Conservation (phyloP, 306 rosid species). For the Vicia faba region DNA sequence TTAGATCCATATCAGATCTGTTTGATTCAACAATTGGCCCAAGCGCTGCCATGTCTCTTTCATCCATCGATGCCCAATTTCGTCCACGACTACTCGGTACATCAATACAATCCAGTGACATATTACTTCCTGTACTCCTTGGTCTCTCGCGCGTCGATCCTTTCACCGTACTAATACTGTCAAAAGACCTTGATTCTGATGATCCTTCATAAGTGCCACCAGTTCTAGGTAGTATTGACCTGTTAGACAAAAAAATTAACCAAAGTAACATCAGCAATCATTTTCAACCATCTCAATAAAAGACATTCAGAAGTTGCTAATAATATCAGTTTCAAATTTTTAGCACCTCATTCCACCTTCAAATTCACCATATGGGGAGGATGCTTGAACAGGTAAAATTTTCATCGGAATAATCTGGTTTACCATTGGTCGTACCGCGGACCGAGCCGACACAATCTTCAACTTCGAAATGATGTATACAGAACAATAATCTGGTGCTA, state of each 20-base stretch:
- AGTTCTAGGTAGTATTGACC: slow-evolving; percentile 44
- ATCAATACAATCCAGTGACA: slow-evolving; percentile 51
- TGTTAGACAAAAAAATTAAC: slow-evolving; percentile 28
- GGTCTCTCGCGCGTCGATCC: slow-evolving; percentile 47
- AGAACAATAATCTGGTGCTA: slow-evolving; percentile 74
- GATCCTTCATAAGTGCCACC: slow-evolving; percentile 37
- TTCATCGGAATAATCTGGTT: slow-evolving; percentile 53
- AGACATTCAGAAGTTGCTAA: background rate
- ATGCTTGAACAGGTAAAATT: slow-evolving; percentile 37
- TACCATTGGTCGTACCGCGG: slow-evolving; percentile 61
- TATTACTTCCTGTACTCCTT: slow-evolving; percentile 45
- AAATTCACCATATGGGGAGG: slow-evolving; percentile 37
- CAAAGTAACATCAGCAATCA: background rate
- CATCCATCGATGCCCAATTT: slow-evolving; percentile 52
- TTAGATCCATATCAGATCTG: slow-evolving; percentile 41
- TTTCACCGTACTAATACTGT: slow-evolving; percentile 19
- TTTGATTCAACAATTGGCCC: slow-evolving; percentile 47
- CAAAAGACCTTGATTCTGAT: slow-evolving; percentile 37
- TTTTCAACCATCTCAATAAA: background rate
- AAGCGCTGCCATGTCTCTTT: slow-evolving; percentile 36
- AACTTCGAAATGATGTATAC: slow-evolving; percentile 84
- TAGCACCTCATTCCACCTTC: slow-evolving; percentile 56
- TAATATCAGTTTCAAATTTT: slow-evolving; percentile 14
- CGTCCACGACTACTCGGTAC: slow-evolving; percentile 27
- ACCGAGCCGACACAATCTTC: slow-evolving; percentile 64